Conservation (phyloP, 2,329 filamentous ascomycete genomes). For the Pseudogymnoascus sp. region DNA sequence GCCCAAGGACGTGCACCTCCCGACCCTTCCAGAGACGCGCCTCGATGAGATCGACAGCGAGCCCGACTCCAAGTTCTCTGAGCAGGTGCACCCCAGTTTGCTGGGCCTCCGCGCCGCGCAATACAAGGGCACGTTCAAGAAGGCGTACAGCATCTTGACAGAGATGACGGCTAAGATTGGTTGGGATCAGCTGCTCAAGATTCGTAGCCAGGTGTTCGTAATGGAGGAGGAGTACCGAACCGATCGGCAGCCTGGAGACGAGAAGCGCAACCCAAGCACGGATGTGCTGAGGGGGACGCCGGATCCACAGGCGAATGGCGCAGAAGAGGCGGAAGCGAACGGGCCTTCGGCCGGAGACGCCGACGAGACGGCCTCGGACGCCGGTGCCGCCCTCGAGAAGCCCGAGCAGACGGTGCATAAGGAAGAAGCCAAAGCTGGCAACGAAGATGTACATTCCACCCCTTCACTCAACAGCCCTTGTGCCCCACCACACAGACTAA, state of each 20-base stretch:
- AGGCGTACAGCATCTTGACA: constrained; percentile 88
- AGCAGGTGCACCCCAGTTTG: constrained; percentile 81
- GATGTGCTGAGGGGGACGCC: constrained; percentile 69
- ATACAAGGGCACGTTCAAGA: constrained; percentile 92
- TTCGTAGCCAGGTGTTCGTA: constrained; percentile 93
- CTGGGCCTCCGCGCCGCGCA: constrained; percentile 77
- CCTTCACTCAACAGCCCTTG: not conserved
- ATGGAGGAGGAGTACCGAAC: constrained; percentile 98
- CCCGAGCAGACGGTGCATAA: constrained; percentile 73
- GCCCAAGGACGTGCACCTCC: constrained; percentile 78
- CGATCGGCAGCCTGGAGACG: constrained; percentile 62
- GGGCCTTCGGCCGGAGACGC: constrained; percentile 17
- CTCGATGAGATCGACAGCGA: constrained; percentile 96
- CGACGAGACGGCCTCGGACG: constrained; percentile 15
- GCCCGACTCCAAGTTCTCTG: constrained; percentile 69
- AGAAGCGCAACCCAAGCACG: constrained; percentile 69
- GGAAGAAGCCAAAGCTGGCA: constrained; percentile 67
- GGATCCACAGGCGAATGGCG: constrained; percentile 41
- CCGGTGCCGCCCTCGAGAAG: constrained; percentile 54
- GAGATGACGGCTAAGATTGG: constrained; percentile 96
- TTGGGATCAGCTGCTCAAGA: constrained; percentile 93
- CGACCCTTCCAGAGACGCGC: constrained; percentile 78
- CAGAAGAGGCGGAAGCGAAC: constrained; percentile 27
- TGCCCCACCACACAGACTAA: constrained; percentile 24
- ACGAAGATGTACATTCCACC: constrained; percentile 53